Conservation (phyloP, 257 asterid species). For the Lithospermum erythrorhizon region DNA sequence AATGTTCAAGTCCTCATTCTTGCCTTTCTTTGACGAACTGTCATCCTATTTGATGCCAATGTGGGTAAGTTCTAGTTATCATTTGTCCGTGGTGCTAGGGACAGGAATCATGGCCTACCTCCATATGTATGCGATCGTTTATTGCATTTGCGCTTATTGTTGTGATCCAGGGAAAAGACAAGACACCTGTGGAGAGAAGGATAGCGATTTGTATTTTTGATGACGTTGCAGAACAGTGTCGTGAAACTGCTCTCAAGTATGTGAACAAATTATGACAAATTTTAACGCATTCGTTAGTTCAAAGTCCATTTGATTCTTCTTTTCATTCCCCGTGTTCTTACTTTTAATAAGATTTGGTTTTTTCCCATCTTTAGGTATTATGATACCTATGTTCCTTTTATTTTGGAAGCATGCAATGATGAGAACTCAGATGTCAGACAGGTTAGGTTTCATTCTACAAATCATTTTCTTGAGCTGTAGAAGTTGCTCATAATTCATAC, state of each 20-base stretch:
- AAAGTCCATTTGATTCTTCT: not conserved
- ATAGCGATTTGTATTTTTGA: conserved; percentile 96
- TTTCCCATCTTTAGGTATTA: conserved; percentile 53
- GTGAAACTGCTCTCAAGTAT: conserved; percentile 75
- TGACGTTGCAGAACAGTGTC: conserved; percentile 98
- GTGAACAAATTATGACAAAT: conserved; percentile 12
- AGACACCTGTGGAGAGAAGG: conserved; percentile 93
- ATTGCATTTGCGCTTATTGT: not conserved
- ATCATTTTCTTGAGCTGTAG: not conserved
- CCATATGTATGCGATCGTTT: not conserved
- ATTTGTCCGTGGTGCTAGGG: not conserved
- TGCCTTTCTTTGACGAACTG: conserved; percentile 89
- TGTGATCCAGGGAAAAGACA: conserved; percentile 77
- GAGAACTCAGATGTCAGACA: conserved; percentile 88
- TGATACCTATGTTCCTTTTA: conserved; percentile 85
- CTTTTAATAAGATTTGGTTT: conserved; percentile 9
- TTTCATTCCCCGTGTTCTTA: conserved; percentile 10
- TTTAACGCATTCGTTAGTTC: not conserved
- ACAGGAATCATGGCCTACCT: not conserved
- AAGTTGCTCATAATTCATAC: conserved; percentile 3
- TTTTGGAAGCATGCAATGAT: conserved; percentile 94
- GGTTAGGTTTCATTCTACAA: conserved; percentile 31
- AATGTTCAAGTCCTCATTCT: conserved; percentile 80
- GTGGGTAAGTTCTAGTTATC: conserved; percentile 64
- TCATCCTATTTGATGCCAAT: conserved; percentile 86